Conservation (phyloP, 345 rosid species). For the Bruguiera sexangula region DNA sequence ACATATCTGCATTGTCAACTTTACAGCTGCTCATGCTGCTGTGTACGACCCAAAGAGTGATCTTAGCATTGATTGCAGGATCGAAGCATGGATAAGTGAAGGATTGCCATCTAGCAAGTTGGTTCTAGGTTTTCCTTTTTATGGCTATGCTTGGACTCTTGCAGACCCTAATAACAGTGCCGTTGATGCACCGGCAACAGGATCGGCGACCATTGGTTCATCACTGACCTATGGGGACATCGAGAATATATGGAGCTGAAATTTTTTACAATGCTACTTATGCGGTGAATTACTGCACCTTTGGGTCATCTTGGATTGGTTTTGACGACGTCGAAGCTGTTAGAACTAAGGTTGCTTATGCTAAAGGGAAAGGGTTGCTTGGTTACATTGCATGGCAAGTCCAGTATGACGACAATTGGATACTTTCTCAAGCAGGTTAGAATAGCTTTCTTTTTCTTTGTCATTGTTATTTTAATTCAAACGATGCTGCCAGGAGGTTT, state of each 20-base stretch:
- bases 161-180: conserved; percentile 2
- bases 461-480: too few relatives aligned
- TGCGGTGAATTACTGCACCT: background rate
- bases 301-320: conserved; percentile 2
- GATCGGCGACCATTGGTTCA: conserved; percentile 4
- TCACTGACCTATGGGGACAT: background rate
- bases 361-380: conserved; percentile 4
- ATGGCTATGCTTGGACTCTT: conserved; percentile 35
- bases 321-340: conserved; percentile 9
- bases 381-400: conserved; percentile 9
- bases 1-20: conserved; percentile 9
- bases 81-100: conserved; percentile 2
- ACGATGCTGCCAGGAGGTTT: too few relatives aligned
- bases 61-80: conserved; percentile 14
- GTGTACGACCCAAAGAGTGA: conserved; percentile 16
- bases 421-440: conserved; percentile 11
- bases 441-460: too few relatives aligned
- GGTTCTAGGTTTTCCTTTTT: conserved; percentile 34
- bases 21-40: conserved; percentile 23
- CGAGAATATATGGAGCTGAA: background rate
- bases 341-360: conserved; percentile 11
- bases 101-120: conserved; percentile 17
- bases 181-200: conserved; percentile 22
- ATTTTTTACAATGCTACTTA: background rate
- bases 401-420: conserved; percentile 1